These are phyloP conservation scores for Ophiostoma fasciatum DNA, from an alignment of 2,329 filamentous ascomycete genomes.

Conservation along the genomic window DNA sequence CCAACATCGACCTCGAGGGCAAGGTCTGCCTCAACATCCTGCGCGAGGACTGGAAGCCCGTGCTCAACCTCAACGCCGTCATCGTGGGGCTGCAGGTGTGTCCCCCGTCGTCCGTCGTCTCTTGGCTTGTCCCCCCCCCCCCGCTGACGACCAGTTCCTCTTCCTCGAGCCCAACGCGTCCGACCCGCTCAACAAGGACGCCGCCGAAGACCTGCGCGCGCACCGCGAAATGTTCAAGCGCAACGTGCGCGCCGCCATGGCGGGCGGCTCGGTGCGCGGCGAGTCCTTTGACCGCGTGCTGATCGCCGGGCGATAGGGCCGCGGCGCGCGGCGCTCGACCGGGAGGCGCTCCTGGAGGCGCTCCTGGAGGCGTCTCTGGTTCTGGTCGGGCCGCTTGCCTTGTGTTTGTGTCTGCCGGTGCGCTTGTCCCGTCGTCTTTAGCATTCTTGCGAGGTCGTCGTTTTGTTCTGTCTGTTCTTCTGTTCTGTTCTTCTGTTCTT, in stretches of 20 bases:
- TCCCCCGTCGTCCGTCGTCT: neutral
- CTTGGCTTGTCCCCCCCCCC: neutral
- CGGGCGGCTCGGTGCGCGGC: conserved; percentile 60
- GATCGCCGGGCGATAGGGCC: conserved; percentile 6
- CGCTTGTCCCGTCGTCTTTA: too few relatives aligned
- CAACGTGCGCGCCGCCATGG: conserved; percentile 76
- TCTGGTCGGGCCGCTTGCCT: too few relatives aligned
- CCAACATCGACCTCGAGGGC: conserved; percentile 94
- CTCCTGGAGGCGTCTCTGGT: too few relatives aligned
- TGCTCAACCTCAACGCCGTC: conserved; percentile 93
- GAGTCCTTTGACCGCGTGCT: conserved; percentile 65
- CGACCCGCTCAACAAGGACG: conserved; percentile 97
- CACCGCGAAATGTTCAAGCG: conserved; percentile 84
- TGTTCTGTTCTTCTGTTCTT: too few relatives aligned
- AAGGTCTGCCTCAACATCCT: conserved; percentile 98
- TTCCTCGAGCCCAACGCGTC: conserved; percentile 96
- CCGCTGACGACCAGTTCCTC: conserved; percentile 49
- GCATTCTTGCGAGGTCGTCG: too few relatives aligned
- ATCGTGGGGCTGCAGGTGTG: conserved; percentile 80
- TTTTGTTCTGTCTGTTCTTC: too few relatives aligned
- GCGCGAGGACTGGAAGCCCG: conserved; percentile 97
- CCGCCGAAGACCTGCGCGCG: conserved; percentile 75
- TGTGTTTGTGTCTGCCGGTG: too few relatives aligned
- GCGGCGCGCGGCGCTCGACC: too few relatives aligned
- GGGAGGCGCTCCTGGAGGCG: too few relatives aligned